phyloP scores from a whole-genome alignment of 352 stramenopile genomes.

The Globisporangium spinosum region DNA sequence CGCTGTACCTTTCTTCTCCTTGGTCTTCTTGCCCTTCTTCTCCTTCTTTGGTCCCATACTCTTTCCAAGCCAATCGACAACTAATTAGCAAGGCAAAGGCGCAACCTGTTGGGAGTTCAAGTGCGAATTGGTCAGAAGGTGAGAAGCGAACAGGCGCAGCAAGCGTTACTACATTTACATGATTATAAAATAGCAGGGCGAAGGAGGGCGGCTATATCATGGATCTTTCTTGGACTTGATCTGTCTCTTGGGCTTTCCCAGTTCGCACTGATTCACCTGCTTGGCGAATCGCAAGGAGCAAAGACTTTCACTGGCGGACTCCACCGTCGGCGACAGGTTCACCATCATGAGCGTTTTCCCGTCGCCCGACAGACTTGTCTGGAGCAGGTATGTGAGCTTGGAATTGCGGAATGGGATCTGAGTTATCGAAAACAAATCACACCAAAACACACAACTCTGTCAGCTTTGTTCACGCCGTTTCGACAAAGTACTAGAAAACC shows the following conservation, averaged over 20 bases:
- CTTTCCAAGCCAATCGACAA: neutral
- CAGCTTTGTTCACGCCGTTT: neutral
- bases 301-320: constrained; percentile 94
- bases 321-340: constrained; percentile 94
- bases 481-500: neutral
- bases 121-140: neutral
- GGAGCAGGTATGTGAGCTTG: constrained; percentile 98
- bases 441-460: neutral
- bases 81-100: neutral
- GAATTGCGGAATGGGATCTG: constrained; percentile 97
- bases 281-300: constrained; percentile 97
- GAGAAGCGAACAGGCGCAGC: constrained; percentile 7
- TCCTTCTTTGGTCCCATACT: constrained; percentile 71
- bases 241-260: constrained; percentile 93
- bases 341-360: constrained; percentile 99
- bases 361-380: constrained; percentile 96
- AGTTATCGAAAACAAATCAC: neutral
- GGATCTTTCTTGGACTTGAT: constrained; percentile 75
- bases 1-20: constrained; percentile 65
- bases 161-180: constrained; percentile 16
- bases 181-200: constrained; percentile 30
- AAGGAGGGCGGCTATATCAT: neutral
- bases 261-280: constrained; percentile 95
- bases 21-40: constrained; percentile 69
- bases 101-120: neutral